Conservation (phyloP, 2,329 filamentous ascomycete species). For the Ceratocystiopsis sp. region DNA sequence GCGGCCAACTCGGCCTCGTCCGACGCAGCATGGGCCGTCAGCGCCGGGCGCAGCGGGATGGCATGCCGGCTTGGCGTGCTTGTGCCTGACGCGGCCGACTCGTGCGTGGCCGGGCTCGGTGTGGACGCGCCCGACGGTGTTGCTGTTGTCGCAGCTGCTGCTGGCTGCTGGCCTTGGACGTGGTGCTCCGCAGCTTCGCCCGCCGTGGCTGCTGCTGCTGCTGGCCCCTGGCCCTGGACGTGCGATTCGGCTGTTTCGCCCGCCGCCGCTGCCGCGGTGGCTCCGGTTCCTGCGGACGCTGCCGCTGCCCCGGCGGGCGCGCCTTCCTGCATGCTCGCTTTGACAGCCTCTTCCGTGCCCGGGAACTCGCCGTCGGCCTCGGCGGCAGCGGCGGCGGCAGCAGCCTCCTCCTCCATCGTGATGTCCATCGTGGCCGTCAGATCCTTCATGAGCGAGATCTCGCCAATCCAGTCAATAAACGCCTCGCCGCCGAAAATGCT, state of each 20-base stretch:
- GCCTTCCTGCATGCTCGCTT: constrained; percentile 32
- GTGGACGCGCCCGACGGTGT: constrained; percentile 10
- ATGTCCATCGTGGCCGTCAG: constrained; percentile 98
- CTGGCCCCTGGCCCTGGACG: constrained; percentile 3
- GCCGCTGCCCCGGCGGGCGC: constrained; percentile 15
- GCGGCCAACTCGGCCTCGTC: constrained; percentile 27
- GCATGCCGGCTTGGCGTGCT: constrained; percentile 24
- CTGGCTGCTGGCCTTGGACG: constrained; percentile 6
- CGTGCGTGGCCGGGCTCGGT: constrained; percentile 11
- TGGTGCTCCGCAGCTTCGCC: constrained; percentile 20
- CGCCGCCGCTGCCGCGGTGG: constrained; percentile 24
- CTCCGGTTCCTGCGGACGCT: constrained; percentile 8
- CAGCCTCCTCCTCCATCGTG: constrained; percentile 59
- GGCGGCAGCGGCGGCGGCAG: constrained; percentile 13
- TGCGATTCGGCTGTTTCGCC: constrained; percentile 21
- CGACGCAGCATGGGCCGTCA: constrained; percentile 71
- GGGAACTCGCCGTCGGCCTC: constrained; percentile 29
- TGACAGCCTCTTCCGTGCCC: constrained; percentile 37
- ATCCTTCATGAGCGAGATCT: constrained; percentile 98
- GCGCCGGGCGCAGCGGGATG: constrained; percentile 65
- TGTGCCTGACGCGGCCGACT: constrained; percentile 18
- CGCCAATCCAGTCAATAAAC: constrained; percentile 90
- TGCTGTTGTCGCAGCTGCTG: constrained; percentile 8
- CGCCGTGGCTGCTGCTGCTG: constrained; percentile 3
- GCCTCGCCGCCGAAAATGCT: constrained; percentile 97